Conservation (phyloP, 2,329 filamentous ascomycete genomes). For the Xylaria sp. region DNA sequence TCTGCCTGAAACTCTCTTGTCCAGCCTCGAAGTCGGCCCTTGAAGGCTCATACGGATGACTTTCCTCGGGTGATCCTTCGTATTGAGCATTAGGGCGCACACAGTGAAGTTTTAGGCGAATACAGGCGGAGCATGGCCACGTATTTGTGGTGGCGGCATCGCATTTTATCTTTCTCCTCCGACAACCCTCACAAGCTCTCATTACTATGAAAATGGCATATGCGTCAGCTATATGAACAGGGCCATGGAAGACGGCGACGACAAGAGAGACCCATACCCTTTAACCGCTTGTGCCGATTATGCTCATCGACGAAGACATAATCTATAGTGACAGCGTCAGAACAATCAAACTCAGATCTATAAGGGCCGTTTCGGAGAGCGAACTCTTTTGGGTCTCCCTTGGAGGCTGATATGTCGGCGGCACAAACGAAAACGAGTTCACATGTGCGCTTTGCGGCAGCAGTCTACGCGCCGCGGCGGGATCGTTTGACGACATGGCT, state of each 20-base stretch:
- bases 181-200: slow-evolving; percentile 95
- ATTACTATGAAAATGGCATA: slow-evolving; percentile 71
- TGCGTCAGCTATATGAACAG: slow-evolving; percentile 38
- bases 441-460: slow-evolving; percentile 75
- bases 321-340: slow-evolving; percentile 63
- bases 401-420: slow-evolving; percentile 66
- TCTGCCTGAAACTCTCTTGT: slow-evolving; percentile 62
- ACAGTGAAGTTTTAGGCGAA: slow-evolving; percentile 90
- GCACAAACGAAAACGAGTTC: slow-evolving; percentile 81
- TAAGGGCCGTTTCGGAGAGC: slow-evolving; percentile 47
- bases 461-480: slow-evolving; percentile 67
- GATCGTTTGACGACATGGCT: slow-evolving; percentile 67
- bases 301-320: slow-evolving; percentile 99
- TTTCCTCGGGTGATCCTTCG: slow-evolving; percentile 64
- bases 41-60: slow-evolving; percentile 61
- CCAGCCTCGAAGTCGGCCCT: slow-evolving; percentile 56
- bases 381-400: slow-evolving; percentile 87
- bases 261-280: slow-evolving; percentile 68
- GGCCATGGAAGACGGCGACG: slow-evolving; percentile 6
- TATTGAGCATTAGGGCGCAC: slow-evolving; percentile 86
- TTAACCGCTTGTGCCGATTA: slow-evolving; percentile 95
- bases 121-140: slow-evolving; percentile 96
- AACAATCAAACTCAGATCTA: slow-evolving; percentile 18
- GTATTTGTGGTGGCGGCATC: slow-evolving; percentile 97
- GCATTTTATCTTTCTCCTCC: slow-evolving; percentile 96